Conservation (phyloP, 176 grass and related monocot species). For the Zizania latifolia region DNA sequence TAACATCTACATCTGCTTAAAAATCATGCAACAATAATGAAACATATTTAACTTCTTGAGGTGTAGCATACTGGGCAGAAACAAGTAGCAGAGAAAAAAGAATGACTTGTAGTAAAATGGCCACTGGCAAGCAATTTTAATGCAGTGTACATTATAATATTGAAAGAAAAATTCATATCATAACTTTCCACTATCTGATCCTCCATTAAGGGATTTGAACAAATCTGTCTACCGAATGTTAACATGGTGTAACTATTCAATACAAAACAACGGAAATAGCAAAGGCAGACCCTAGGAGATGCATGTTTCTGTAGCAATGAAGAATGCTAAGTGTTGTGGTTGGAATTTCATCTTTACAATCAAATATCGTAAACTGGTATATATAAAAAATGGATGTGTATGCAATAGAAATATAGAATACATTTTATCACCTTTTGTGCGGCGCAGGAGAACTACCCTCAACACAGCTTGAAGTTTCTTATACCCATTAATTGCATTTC, state of each 20-base stretch:
- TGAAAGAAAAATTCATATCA: not conserved
- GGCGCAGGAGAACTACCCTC: conserved; percentile 75
- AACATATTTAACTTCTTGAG: not conserved
- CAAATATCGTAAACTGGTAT: not conserved
- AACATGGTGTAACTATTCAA: not conserved
- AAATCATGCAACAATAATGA: conserved; percentile 11
- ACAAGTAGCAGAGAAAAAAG: not conserved
- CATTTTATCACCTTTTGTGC: conserved; percentile 82
- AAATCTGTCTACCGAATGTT: not conserved
- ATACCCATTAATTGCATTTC: conserved; percentile 67
- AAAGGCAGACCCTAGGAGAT: not conserved
- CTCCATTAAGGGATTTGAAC: not conserved
- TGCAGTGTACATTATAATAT: not conserved
- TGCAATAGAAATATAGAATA: conserved; percentile 1
- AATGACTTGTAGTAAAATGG: conserved; percentile 7
- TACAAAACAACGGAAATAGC: not conserved
- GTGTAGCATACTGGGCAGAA: conserved; percentile 5
- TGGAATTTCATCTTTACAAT: conserved; percentile 5
- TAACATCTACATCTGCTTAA: not conserved
- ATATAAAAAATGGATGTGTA: not conserved
- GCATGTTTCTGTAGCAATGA: not conserved
- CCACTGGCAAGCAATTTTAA: conserved; percentile 9
- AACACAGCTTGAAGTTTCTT: conserved; percentile 92
- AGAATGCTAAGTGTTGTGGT: not conserved
- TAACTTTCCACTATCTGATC: not conserved